Evolutionary conservation across 1,284 basidiomycete genomes (phyloP).

Genomic region (Trichosporon sp.): DNA sequence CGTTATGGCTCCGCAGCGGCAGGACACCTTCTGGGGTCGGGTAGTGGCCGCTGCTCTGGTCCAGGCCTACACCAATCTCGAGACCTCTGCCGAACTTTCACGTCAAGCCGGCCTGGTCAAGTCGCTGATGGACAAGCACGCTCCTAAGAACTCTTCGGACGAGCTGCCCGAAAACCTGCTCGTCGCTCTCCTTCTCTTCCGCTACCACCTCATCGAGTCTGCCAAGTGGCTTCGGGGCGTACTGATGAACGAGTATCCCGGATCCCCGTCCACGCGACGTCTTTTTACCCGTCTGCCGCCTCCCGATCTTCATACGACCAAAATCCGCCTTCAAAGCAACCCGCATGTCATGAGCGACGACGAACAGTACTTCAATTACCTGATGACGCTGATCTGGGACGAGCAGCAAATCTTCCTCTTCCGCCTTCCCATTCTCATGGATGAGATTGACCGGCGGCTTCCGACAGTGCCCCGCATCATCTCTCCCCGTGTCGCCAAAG

Average conservation of each 20-base stretch:
- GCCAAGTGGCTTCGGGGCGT: not conserved
- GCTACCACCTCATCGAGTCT: not conserved
- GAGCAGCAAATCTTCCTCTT: not conserved
- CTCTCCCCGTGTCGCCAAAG: not conserved
- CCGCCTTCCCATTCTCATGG: not conserved
- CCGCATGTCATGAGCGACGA: not conserved
- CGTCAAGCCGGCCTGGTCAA: not conserved
- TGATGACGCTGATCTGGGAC: not conserved
- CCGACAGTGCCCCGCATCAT: not conserved
- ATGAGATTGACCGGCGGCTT: constrained; percentile 1
- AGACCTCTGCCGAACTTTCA: not conserved
- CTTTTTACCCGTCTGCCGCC: not conserved
- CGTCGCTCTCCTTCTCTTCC: not conserved
- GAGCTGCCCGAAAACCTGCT: not conserved
- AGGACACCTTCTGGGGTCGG: not conserved
- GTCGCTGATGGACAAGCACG: not conserved
- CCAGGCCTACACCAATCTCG: not conserved
- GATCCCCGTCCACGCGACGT: not conserved
- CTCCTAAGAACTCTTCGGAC: not conserved
- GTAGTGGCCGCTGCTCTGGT: not conserved
- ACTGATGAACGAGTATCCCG: not conserved
- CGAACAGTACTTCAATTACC: not conserved
- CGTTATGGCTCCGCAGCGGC: not conserved
- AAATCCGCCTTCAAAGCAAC: not conserved
- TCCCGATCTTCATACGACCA: not conserved